Conservation (phyloP, 2,329 filamentous ascomycete species). For the Tolypocladium guangdongense region DNA sequence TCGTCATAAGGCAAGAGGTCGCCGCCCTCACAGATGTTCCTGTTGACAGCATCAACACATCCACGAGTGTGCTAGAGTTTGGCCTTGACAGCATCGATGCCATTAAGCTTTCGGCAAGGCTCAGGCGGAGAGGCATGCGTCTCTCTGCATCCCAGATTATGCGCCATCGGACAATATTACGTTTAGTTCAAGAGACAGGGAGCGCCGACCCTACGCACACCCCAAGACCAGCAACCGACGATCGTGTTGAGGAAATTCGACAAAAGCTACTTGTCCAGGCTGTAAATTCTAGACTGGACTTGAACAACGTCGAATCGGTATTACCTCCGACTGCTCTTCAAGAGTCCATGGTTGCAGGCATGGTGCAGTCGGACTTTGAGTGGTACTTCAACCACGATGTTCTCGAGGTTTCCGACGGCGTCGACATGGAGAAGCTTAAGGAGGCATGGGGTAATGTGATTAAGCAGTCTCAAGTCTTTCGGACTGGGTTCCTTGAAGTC, state of each 20-base stretch:
- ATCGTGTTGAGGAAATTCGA: constrained; percentile 11
- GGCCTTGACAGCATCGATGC: constrained; percentile 88
- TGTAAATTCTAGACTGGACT: constrained; percentile 16
- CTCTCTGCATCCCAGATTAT: constrained; percentile 70
- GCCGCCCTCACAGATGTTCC: constrained; percentile 47
- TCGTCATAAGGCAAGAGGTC: constrained; percentile 48
- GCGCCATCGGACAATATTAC: constrained; percentile 55
- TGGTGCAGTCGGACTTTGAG: constrained; percentile 61
- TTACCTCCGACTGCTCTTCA: constrained; percentile 75
- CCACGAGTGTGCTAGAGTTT: constrained; percentile 64
- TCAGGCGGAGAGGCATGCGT: constrained; percentile 48
- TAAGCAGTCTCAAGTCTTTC: constrained; percentile 54
- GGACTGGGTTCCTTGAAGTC: constrained; percentile 61
- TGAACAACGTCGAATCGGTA: constrained; percentile 41
- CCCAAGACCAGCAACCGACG: background rate
- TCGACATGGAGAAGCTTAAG: constrained; percentile 46
- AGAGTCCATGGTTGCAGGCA: constrained; percentile 75
- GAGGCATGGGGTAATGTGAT: constrained; percentile 53
- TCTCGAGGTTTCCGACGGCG: constrained; percentile 43
- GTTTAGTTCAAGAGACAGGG: constrained; percentile 31
- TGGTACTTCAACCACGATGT: constrained; percentile 84
- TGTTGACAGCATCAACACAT: constrained; percentile 38
- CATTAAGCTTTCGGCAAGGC: constrained; percentile 67
- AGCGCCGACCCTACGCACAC: background rate
- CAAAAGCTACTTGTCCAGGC: constrained; percentile 27